phyloP scores from a whole-genome alignment of 139 green algal genomes.

The Parachlorella kessleri region DNA sequence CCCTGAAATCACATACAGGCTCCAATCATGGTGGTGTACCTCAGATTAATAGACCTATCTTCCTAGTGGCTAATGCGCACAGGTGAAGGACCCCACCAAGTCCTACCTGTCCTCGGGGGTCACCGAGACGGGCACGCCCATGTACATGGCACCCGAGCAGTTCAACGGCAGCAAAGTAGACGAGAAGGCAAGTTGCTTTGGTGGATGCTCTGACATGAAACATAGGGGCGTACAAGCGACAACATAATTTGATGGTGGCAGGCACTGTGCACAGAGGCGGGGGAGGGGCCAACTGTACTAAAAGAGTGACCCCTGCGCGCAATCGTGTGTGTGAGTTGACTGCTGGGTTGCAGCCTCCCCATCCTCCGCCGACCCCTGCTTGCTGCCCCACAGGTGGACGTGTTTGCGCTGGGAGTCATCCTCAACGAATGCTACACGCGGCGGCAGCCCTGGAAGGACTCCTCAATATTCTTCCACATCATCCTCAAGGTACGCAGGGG shows the following conservation, averaged over 20 bases:
- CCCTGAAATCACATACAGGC: no score
- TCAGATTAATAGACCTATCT: no score
- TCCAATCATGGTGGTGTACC: no score
- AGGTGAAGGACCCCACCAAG: conserved; percentile 69
- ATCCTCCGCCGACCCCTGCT: no score
- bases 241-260: no score
- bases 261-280: no score
- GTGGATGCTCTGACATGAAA: no score
- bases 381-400: conserved; percentile 65
- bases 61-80: background rate
- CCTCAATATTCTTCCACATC: conserved; percentile 51
- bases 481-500: conserved; percentile 31
- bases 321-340: no score
- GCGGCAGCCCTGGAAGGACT: conserved; percentile 42
- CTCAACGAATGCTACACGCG: conserved; percentile 50
- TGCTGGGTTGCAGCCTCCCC: no score
- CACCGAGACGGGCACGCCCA: conserved; percentile 66
- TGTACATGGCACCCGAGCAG: conserved; percentile 80
- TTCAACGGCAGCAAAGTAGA: conserved; percentile 76
- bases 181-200: conserved; percentile 81
- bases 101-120: conserved; percentile 71
- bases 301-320: no score
- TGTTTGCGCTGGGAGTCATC: conserved; percentile 55
- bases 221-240: no score
- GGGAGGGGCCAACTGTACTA: no score